Base-by-base conservation (phyloP, 1,284 basidiomycete genomes). In the Ceratobasidium theobromae region DNA sequence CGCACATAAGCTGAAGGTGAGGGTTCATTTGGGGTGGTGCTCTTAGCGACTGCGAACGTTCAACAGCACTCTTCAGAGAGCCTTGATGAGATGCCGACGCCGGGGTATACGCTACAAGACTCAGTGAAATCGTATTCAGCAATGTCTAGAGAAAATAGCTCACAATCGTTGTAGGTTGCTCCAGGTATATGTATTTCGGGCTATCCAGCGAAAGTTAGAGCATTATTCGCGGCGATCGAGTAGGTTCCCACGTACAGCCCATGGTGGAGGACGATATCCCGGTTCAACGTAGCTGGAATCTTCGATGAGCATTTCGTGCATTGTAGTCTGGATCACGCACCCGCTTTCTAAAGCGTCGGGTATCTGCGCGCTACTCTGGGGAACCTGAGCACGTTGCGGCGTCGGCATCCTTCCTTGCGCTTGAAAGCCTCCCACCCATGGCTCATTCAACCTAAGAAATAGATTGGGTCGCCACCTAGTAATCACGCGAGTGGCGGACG, bases 1-100 rank as follows among this genome's bases (percentile, higher is more conserved):
- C 95, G 62, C 78, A 78, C 69, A 73, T 73, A 38, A 72, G 41
- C 33, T 68, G 57, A 35, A 92, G 79, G 73, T 86, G 80, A 1
- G 91, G 90, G 32, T 84, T 76, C 86, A 88, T 91, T 27, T 82
- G 80, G 21, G 82, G 83, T 11, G 83, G 78, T 53, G 79, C 78
- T 41, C 86, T 77, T 14, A 78, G 76, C 51, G 81, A 77, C 8
- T 54, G 21, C 2, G 88, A 85, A 53, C 89, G 80, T 71, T 91
- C 86, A 23, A 85, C 80, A 1, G 89, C 82, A 53, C 78, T 79
- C 75, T 88, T 77, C 41, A 41, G 65, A 6, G 41, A 43, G 53
- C 28, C 23, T 25, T 43, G 43, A 18, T 54, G 21, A 25, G 51
- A 14, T 5, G 14, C n/a, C 1, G 14, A 2, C 4, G 21, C 53